phyloP scores from a whole-genome alignment of 2,329 filamentous ascomycete genomes.

The Botrytis squamosa region DNA sequence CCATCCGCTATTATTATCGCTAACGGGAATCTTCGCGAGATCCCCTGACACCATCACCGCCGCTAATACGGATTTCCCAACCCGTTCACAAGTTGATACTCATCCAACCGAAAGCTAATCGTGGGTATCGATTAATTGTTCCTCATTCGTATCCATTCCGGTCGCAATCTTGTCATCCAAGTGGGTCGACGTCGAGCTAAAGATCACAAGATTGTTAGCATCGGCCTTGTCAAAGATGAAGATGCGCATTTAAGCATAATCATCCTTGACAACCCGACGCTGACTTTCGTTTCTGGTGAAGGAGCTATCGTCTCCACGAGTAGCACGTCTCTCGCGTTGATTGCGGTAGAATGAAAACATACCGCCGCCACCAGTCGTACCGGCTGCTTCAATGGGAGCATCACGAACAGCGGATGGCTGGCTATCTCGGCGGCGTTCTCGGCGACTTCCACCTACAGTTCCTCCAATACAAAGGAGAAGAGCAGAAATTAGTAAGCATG shows the following conservation, averaged over 20 bases:
- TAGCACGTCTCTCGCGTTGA: neutral
- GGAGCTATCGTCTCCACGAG: conserved; percentile 3
- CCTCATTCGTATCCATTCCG: neutral
- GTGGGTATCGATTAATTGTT: neutral
- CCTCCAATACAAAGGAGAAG: conserved; percentile 66
- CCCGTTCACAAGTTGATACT: neutral
- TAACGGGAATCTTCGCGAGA: neutral
- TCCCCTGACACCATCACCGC: neutral
- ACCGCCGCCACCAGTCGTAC: neutral
- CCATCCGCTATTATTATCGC: neutral
- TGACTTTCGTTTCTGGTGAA: conserved; percentile 13
- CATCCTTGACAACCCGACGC: conserved; percentile 17
- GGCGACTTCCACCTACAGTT: neutral
- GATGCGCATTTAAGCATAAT: conserved; percentile 14
- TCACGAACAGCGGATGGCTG: neutral
- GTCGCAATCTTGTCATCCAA: neutral
- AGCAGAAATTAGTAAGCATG: conserved; percentile 63
- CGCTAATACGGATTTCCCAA: neutral
- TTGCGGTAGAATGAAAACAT: conserved; percentile 16
- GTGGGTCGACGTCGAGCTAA: neutral
- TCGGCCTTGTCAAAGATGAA: neutral
- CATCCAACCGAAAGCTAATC: neutral
- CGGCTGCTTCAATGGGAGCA: neutral
- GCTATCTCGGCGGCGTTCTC: neutral
- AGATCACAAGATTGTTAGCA: neutral